A percentile compares a stretch with the other conserved stretches of the same genome.
Conservation (phyloP, 164 flowering plant genomes). For the Saururus chinensis region DNA sequence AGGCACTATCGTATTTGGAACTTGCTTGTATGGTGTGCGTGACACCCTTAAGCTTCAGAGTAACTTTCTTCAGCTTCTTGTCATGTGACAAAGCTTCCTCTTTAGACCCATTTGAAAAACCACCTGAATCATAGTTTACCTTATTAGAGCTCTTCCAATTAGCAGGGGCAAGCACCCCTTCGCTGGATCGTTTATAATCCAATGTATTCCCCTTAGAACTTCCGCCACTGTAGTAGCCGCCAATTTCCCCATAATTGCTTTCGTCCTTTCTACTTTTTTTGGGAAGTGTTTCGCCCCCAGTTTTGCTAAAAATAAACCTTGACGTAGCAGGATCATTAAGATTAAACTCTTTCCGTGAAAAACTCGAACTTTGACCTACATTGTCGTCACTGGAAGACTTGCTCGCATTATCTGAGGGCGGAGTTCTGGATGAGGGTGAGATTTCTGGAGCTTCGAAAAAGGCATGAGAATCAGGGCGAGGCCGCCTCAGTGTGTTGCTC, state of each 20-base stretch:
- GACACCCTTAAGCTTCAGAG: slow-evolving; percentile 80
- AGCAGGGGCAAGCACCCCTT: slow-evolving; percentile 60
- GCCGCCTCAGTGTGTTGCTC: slow-evolving; percentile 48
- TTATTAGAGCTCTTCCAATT: slow-evolving; percentile 39
- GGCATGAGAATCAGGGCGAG: slow-evolving; percentile 44
- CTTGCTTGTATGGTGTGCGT: slow-evolving; percentile 63
- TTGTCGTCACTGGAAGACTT: slow-evolving; percentile 55
- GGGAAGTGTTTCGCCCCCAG: slow-evolving; percentile 24
- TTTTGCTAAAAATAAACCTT: slow-evolving; percentile 13
- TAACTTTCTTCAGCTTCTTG: slow-evolving; percentile 62
- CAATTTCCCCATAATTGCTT: slow-evolving; percentile 21
- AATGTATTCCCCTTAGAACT: slow-evolving; percentile 17
- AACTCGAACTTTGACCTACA: slow-evolving; percentile 18
- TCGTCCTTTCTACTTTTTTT: slow-evolving; percentile 21
- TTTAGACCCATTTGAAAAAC: slow-evolving; percentile 18
- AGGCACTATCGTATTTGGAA: slow-evolving; percentile 19
- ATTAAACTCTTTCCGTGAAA: slow-evolving; percentile 38
- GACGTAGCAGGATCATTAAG: slow-evolving; percentile 34
- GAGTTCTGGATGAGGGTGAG: slow-evolving; percentile 34
- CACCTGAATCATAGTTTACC: slow-evolving; percentile 16
- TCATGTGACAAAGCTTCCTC: slow-evolving; percentile 18
- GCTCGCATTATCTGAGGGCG: slow-evolving; percentile 40
- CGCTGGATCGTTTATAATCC: slow-evolving; percentile 31
- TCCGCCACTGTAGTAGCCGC: slow-evolving; percentile 8
- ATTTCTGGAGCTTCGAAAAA: slow-evolving; percentile 24